Percentiles rank a stretch among this genome's conserved stretches.
These are phyloP conservation scores for Begonia peltatifolia DNA, from an alignment of 306 rosid genomes.

Conservation along the genomic window DNA sequence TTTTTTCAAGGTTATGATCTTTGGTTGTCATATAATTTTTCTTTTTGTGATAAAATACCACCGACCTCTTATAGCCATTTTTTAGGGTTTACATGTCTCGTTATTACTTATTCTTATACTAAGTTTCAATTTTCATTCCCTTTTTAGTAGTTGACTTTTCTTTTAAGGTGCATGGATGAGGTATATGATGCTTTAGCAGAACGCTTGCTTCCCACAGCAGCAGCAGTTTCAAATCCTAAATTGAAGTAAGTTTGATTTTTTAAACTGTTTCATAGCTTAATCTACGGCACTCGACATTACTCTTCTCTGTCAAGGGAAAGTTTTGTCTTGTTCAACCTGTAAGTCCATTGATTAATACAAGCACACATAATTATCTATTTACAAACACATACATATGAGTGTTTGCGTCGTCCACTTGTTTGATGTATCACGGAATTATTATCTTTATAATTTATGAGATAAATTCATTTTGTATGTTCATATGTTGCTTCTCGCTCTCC, in stretches of 20 bases:
- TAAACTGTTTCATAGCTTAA: constrained; percentile 12
- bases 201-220: constrained; percentile 40
- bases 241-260: constrained; percentile 25
- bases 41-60: neutral
- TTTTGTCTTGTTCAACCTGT: no score
- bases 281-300: no score
- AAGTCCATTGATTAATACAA: no score
- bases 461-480: neutral
- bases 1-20: neutral
- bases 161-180: constrained; percentile 43
- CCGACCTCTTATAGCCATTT: no score
- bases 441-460: no score
- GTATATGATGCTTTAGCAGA: constrained; percentile 61
- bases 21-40: neutral
- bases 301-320: no score
- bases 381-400: no score
- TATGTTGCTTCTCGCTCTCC: constrained; percentile 9
- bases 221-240: constrained; percentile 33
- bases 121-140: neutral
- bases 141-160: constrained; percentile 3
- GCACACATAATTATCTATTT: no score
- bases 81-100: neutral
- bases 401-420: no score
- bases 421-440: no score
- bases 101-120: neutral